Evolutionary conservation across 345 rosid species (phyloP), one percentile per base, ranked within the genome.

Genomic region (Leavenworthia alabamica): DNA sequence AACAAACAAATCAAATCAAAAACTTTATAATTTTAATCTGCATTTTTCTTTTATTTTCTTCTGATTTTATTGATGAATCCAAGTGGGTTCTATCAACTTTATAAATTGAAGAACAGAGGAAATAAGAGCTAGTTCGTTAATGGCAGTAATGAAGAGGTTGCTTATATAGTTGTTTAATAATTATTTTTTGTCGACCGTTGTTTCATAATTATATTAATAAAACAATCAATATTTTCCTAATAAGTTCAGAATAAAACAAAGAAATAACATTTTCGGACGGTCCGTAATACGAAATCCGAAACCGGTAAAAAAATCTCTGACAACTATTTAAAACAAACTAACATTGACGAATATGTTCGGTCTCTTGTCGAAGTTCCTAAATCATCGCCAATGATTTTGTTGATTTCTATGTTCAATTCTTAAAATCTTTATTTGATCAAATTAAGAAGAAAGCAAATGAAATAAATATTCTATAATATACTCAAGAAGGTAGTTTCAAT

Each of bases 121-220:
- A 64, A 49, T n/a, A 49, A 55, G 22, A 56, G 36, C n/a, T n/a
- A 65, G 45, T 66, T 50, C 48, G 39, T 48, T 29, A 65, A 37
- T 67, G 77, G 71, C 14, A 49, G 72, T 55, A 56, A 50, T 64
- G 70, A 7, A 35, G 61, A 48, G 68, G 56, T 70, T n/a, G n/a
- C n/a, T n/a, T 70, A 57, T 81, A 40, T 78, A 60, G 12, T 50
- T 50, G 31, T 37, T 28, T 66, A 46, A 68, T 78, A 70, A 70
- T 64, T 11, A 58, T 58, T n/a, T n/a, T n/a, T n/a, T n/a, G n/a
- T n/a, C n/a, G n/a, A n/a, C n/a, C n/a, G 12, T 50, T 50, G 31
- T 37, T 28, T 66, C 36, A 68, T 78, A 70, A 70, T 64, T 11
- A 58, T 58, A 66, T 43, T 65, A 35, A 56, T 44, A 39, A 62